Base-by-base conservation (phyloP, 163 green algal genomes). In the Coccomyxa subellipsoidea region DNA sequence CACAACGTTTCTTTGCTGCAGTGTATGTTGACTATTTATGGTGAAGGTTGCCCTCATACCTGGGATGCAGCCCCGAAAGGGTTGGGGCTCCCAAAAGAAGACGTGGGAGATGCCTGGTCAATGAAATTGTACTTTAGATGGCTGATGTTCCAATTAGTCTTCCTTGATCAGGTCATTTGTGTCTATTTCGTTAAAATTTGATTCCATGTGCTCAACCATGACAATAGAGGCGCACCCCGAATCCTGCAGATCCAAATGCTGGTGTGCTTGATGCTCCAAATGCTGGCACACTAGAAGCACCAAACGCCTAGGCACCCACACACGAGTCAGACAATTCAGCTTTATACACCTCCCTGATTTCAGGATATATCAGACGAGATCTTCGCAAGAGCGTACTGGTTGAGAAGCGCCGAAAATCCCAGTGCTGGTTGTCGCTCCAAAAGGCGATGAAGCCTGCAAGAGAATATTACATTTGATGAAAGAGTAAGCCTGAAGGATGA, bases 221-320 rank as follows among this genome's bases (percentile, higher is more conserved):
- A 8, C 3, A 8, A 27, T n/a, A 25, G 32, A 54, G 29, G 12
- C 72, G 29, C 72, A 78, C 72, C 72, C 72, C 72, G 47, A 78
- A 78, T 47, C 72, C 37, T 31, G 27, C 29, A 78, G 72, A 32
- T 25, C 72, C 72, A 78, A 78, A 78, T 32, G 72, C 72, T n/a
- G 72, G 72, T 32, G 72, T 78, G 72, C 36, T 59, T 9, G 31
- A 38, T 32, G 32, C 72, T n/a, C 72, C 72, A 40, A 78, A 78
- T 5, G 72, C 72, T 78, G 72, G 72, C 7, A 31, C 47, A 40
- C 36, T 59, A 31, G 31, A 40, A 47, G 72, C 72, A 53, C 72
- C 72, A 40, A 78, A 78, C 29, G 37, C 72, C 72, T 78, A 31
- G 23, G 21, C 7, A 31, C 27, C 15, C 5, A 35, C 23, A 23